Evolutionary conservation across 768 basidiomycete genomes (phyloP).

Genomic region (Leucocoprinus leucothites): DNA sequence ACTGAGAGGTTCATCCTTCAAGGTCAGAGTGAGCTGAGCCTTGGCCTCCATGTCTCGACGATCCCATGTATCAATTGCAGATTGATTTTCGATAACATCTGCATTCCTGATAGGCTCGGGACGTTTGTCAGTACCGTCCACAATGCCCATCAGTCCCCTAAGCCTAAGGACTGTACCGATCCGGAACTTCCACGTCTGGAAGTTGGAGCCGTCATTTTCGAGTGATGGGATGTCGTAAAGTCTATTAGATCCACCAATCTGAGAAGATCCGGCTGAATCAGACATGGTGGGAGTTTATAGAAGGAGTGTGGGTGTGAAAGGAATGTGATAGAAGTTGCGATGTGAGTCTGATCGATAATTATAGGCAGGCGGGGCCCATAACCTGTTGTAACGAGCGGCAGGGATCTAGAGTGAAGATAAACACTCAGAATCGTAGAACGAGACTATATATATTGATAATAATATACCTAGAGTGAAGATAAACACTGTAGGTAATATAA

Average conservation of each 20-base stretch:
- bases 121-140: not conserved
- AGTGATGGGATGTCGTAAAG: conserved; percentile 17
- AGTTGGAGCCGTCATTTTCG: conserved; percentile 16
- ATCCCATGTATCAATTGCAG: not conserved
- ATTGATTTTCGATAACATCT: not conserved
- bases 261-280: not conserved
- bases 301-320: no score
- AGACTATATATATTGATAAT: no score
- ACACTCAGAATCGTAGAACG: no score
- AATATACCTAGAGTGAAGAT: no score
- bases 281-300: not conserved
- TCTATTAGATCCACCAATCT: conserved; percentile 9
- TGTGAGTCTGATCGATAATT: no score
- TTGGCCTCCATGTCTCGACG: conserved; percentile 12
- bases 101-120: not conserved
- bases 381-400: no score
- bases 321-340: no score
- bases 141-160: not conserved
- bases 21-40: conserved; percentile 16
- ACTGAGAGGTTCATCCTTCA: conserved; percentile 17
- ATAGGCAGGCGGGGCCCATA: no score
- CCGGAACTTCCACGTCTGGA: conserved; percentile 16
- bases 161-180: conserved; percentile 11
- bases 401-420: no score
- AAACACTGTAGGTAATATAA: no score